These are phyloP conservation scores for Thermochaetoides dissita DNA, from an alignment of 2,329 filamentous ascomycete genomes.

Conservation along the genomic window DNA sequence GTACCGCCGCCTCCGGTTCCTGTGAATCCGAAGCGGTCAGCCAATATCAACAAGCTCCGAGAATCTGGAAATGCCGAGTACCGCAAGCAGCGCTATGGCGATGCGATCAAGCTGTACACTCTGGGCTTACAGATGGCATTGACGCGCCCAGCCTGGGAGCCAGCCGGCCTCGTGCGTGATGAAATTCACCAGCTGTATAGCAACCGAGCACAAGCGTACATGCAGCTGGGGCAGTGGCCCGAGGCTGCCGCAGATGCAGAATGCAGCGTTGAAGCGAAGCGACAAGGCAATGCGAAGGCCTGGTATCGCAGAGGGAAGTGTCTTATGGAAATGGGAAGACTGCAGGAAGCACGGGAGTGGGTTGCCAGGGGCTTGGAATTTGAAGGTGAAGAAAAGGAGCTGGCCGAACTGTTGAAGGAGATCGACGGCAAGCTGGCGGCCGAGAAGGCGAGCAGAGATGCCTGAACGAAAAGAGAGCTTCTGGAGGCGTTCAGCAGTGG, in stretches of 20 bases:
- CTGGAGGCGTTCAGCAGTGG: neutral
- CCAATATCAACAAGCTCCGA: slow-evolving; percentile 78
- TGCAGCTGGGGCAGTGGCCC: slow-evolving; percentile 68
- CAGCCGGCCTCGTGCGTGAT: slow-evolving; percentile 66
- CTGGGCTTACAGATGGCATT: slow-evolving; percentile 86
- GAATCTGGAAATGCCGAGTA: slow-evolving; percentile 74
- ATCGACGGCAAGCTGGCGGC: slow-evolving; percentile 35
- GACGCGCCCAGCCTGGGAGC: slow-evolving; percentile 74
- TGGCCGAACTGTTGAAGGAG: slow-evolving; percentile 50
- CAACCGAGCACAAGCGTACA: slow-evolving; percentile 82
- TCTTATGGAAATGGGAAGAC: slow-evolving; percentile 76
- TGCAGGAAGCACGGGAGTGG: slow-evolving; percentile 72
- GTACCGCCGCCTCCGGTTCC: slow-evolving; percentile 77
- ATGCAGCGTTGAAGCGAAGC: slow-evolving; percentile 75
- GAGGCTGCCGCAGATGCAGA: slow-evolving; percentile 81
- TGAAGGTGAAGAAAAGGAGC: slow-evolving; percentile 56
- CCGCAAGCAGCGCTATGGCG: slow-evolving; percentile 59
- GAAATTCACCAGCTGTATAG: slow-evolving; percentile 68
- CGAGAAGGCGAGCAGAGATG: slow-evolving; percentile 20
- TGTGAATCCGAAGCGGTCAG: slow-evolving; percentile 82
- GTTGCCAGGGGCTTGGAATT: slow-evolving; percentile 66
- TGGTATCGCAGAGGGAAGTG: slow-evolving; percentile 86
- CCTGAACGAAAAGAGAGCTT: neutral
- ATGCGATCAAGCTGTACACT: slow-evolving; percentile 69
- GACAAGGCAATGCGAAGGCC: slow-evolving; percentile 77